Evolutionary conservation across 495 filamentous ascomycete species (phyloP), one percentile per base, ranked within the genome.

Genomic region (Neurospora sp.): DNA sequence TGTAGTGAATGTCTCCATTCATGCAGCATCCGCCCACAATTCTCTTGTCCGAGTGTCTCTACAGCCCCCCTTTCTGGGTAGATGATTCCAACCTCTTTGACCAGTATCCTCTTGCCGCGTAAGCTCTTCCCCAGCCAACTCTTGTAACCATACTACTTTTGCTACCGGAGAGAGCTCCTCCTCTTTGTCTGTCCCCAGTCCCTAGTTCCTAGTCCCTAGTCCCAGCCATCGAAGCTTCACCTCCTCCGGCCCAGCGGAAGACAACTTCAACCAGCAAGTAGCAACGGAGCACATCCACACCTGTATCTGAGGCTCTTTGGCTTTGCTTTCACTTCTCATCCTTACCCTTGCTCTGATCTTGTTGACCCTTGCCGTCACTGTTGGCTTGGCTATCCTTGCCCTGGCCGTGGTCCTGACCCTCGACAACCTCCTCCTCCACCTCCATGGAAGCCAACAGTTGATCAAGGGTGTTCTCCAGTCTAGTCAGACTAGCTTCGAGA

Each of bases 401-500:
- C 14, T 31, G 41, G 10, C 27, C 38, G 12, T 48, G 38, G 38
- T 39, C 10, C 38, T 9, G 38, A 10, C 9, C 9, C 38, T 40
- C 8, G 6, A 1, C 27, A 0, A 16, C 12, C 27, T 35, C 39
- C n/a, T 9, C 37, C 59, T 68, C 74, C 22, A 45, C 74, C 3
- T 71, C 75, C 4, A 69, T 40, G 6, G 78, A 76, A 7, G 85
- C 85, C 27, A 89, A 78, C 7, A 89, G 73, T 68, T 81, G 83
- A 71, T 89, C 87, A 44, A 89, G 83, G 75, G 85, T 88, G 73
- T 75, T 82, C 77, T 89, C 87, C 27, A 89, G 75, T 41, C 65
- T 84, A 9, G 82, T 82, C 71, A 89, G 76, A 70, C 83, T 83
- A n/a, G 83, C 79, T 76, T 89, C 87, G n/a, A 89, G 79, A 70